Evolutionary conservation across 768 basidiomycete species (phyloP).

Genomic region (Podaxis carcinomalis): DNA sequence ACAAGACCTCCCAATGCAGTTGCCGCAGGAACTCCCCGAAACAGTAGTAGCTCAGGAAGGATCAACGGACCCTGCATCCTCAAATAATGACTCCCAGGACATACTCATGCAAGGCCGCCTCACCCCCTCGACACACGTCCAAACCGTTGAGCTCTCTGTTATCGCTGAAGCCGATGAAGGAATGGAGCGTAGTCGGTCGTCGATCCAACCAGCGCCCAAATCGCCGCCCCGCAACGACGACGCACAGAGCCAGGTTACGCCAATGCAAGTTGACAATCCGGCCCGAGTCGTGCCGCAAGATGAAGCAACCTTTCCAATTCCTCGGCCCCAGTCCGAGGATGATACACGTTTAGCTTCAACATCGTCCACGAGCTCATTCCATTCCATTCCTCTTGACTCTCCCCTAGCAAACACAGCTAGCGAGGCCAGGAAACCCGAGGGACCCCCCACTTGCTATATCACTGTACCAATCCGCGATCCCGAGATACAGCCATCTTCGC

Average conservation of each 20-base stretch:
- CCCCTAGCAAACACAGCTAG: constrained; percentile 16
- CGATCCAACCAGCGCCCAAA: constrained; percentile 14
- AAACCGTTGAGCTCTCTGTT: constrained; percentile 51
- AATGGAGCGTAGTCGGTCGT: constrained; percentile 34
- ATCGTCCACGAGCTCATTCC: constrained; percentile 32
- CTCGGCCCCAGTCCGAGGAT: not conserved
- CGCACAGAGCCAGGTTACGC: not conserved
- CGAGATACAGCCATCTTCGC: not conserved
- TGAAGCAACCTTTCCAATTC: not conserved
- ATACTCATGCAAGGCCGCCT: not conserved
- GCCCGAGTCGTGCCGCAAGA: not conserved
- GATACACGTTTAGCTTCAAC: constrained; percentile 18
- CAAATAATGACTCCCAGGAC: not conserved
- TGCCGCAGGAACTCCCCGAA: constrained; percentile 13
- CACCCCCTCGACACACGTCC: constrained; percentile 18
- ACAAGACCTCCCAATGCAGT: constrained; percentile 9
- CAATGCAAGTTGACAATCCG: not conserved
- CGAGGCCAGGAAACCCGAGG: constrained; percentile 8
- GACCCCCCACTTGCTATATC: constrained; percentile 12
- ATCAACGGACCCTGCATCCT: not conserved
- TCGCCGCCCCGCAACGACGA: not conserved
- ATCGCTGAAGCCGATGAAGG: constrained; percentile 71
- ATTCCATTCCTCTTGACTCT: constrained; percentile 36
- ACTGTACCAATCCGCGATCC: constrained; percentile 8
- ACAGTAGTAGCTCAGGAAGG: not conserved